phyloP scores from a whole-genome alignment of 306 rosid species.

The Glycine tomentella region DNA sequence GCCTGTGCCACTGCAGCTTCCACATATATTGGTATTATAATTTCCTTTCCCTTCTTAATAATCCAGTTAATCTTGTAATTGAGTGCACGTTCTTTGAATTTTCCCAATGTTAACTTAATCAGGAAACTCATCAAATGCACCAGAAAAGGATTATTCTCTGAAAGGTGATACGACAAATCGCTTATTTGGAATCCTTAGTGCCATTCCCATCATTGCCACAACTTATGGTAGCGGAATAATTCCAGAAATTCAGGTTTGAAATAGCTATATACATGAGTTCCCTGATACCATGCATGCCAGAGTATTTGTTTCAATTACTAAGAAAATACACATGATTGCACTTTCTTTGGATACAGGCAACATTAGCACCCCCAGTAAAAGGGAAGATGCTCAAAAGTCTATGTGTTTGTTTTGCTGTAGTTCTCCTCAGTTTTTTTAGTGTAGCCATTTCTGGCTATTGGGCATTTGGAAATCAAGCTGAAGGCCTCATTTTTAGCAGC shows the following conservation, averaged over 20 bases:
- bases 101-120: background rate
- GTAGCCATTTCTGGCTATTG: too few relatives aligned
- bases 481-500: too few relatives aligned
- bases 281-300: too few relatives aligned
- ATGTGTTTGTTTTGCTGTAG: too few relatives aligned
- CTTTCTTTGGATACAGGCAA: background rate
- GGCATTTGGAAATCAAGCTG: too few relatives aligned
- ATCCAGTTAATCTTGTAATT: background rate
- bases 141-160: background rate
- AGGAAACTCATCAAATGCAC: background rate
- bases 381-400: too few relatives aligned
- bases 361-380: too few relatives aligned
- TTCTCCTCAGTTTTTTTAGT: too few relatives aligned
- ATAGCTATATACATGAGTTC: background rate
- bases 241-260: slow-evolving; percentile 10
- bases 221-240: slow-evolving; percentile 1
- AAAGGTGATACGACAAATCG: background rate
- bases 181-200: background rate
- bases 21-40: background rate
- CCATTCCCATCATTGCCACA: background rate
- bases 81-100: background rate
- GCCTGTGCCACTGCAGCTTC: background rate
- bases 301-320: background rate
- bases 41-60: background rate
- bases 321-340: background rate